Base-by-base conservation (phyloP, 768 basidiomycete species). In the Phlebiopsis flavidoalba region DNA sequence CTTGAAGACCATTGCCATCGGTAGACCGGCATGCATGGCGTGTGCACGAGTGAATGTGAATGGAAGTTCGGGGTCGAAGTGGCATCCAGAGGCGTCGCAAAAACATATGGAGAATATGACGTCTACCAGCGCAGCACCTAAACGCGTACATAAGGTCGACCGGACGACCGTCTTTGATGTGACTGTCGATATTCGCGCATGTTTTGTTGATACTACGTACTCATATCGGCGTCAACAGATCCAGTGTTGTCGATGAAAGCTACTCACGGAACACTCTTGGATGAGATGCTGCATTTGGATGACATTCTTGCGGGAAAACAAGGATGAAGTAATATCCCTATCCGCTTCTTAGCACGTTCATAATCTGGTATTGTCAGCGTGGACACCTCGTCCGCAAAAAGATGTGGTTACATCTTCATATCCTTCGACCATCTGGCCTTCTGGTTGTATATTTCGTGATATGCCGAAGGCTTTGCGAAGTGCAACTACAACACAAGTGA, bases 61-160 rank as follows among this genome's bases (percentile, higher is more conserved):
- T 65, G 64, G 60, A 81, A 80, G 8, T 68, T 67, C 3, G 69
- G 72, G 35, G 60, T 63, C n/a, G 71, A 68, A 11, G 79, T 67
- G 11, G 72, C 69, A 52, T 75, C 67, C 45, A 71, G 60, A n/a
- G 67, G 73, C 22, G 68, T 64, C 12, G 72, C 71, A 54, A 80
- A n/a, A 80, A 63, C 74, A 75, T 60, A 79, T 77, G 10, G 73
- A 69, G 12, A 76, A 70, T 56, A 81, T 76, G 48, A 78, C 73
- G 61, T 80, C 80, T 60, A 78, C 66, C 14, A n/a, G 78, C 74
- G 14, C 73, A 70, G 37, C 76, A 76, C 37, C 77, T 72, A 53
- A 77, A 80, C 5, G 77, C 79, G 31, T 74, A 64, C 66, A 73
- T 74, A 65, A 79, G 69, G 56, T 78, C 67, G 5, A 68, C 68